Evolutionary conservation across 2,329 filamentous ascomycete species (phyloP).

Genomic region (Penicillium capsulatum): DNA sequence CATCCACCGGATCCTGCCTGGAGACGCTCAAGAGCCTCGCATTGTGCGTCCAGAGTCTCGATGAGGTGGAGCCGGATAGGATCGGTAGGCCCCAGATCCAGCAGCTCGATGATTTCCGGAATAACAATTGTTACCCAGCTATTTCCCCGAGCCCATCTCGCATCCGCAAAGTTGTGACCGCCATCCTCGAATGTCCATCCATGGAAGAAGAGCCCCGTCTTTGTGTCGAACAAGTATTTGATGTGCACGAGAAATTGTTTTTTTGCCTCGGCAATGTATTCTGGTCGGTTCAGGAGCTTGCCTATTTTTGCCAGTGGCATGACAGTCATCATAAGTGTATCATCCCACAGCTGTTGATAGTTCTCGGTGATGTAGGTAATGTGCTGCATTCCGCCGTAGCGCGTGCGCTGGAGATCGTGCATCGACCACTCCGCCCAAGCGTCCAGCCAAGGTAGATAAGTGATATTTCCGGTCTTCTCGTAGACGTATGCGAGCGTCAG

Average conservation of each 20-base stretch:
- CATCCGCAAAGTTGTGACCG: conserved; percentile 56
- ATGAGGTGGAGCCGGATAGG: conserved; percentile 53
- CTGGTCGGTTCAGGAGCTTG: conserved; percentile 61
- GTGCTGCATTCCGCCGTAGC: conserved; percentile 69
- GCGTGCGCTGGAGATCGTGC: conserved; percentile 68
- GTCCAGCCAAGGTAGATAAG: conserved; percentile 73
- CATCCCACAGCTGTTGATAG: conserved; percentile 74
- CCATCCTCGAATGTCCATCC: conserved; percentile 72
- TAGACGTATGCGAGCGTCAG: conserved; percentile 74
- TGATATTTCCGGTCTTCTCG: conserved; percentile 64
- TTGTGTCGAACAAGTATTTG: conserved; percentile 70
- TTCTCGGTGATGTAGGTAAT: conserved; percentile 69
- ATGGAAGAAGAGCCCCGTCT: conserved; percentile 72
- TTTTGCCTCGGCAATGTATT: conserved; percentile 75
- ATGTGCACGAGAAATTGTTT: conserved; percentile 72
- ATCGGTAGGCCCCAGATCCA: conserved; percentile 58
- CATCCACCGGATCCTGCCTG: conserved; percentile 64
- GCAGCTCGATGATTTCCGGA: conserved; percentile 71
- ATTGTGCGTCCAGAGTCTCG: conserved; percentile 63
- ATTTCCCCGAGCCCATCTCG: conserved; percentile 54
- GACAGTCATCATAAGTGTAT: conserved; percentile 85
- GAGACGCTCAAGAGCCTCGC: conserved; percentile 57
- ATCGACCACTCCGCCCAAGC: conserved; percentile 80
- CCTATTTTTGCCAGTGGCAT: conserved; percentile 77
- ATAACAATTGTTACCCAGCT: conserved; percentile 78